Conservation (phyloP, 176 grass and related monocot genomes). For the Juncus inflexus region DNA sequence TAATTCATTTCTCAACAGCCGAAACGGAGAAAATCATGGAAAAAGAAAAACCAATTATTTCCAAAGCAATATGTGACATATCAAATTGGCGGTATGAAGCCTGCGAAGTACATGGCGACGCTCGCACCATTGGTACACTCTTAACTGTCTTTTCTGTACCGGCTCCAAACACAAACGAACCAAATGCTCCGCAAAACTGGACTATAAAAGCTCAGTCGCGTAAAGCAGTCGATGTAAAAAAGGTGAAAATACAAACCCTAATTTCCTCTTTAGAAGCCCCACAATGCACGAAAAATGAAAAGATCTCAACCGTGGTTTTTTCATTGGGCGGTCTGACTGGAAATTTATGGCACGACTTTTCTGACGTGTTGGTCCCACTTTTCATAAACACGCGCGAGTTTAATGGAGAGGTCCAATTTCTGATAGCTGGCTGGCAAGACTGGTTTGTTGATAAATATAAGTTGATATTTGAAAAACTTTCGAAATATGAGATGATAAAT, state of each 20-base stretch:
- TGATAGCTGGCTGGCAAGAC: conserved; percentile 44
- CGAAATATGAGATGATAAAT: conserved; percentile 47
- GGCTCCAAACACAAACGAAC: neutral
- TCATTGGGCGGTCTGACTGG: conserved; percentile 63
- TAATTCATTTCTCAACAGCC: neutral
- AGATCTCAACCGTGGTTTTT: conserved; percentile 46
- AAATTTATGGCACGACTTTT: conserved; percentile 71
- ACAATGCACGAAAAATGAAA: conserved; percentile 40
- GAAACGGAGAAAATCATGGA: no score
- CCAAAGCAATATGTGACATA: conserved; percentile 52
- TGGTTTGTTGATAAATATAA: conserved; percentile 66
- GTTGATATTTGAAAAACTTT: conserved; percentile 42
- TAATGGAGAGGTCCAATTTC: conserved; percentile 59
- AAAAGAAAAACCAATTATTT: conserved; percentile 6
- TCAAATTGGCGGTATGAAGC: conserved; percentile 49
- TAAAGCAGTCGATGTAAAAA: conserved; percentile 39
- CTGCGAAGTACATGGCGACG: conserved; percentile 52
- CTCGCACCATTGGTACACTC: conserved; percentile 37
- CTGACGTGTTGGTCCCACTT: conserved; percentile 59
- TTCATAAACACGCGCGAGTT: conserved; percentile 44
- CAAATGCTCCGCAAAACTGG: conserved; percentile 38
- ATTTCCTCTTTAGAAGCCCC: conserved; percentile 35
- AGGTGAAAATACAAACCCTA: conserved; percentile 41
- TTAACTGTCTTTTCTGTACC: conserved; percentile 43
- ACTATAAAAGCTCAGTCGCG: conserved; percentile 58